phyloP scores from a whole-genome alignment of 108 stramenopile species.

The Nitzschia sp. region DNA sequence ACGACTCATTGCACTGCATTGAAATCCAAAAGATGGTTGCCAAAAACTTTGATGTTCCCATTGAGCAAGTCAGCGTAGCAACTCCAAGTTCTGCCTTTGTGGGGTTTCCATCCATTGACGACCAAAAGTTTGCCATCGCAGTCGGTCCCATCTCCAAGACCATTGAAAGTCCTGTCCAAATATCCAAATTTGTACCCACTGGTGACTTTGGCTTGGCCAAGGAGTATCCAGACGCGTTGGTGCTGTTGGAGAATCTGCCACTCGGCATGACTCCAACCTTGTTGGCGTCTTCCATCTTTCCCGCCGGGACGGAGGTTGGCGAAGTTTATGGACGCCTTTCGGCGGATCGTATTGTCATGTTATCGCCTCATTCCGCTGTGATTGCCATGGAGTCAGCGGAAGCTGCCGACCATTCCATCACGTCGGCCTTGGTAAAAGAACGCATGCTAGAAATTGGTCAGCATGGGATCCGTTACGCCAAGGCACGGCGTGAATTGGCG shows the following conservation, averaged over 20 bases:
- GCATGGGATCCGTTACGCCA: constrained; percentile 60
- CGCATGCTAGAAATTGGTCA: constrained; percentile 53
- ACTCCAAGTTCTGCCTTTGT: constrained; percentile 76
- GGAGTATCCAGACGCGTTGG: constrained; percentile 41
- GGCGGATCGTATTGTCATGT: constrained; percentile 54
- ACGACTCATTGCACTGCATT: constrained; percentile 63
- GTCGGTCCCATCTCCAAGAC: constrained; percentile 32
- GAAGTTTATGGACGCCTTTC: constrained; percentile 58
- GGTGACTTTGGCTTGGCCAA: constrained; percentile 46
- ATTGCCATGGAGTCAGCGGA: constrained; percentile 65
- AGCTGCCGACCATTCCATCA: constrained; percentile 58
- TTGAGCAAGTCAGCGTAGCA: constrained; percentile 64
- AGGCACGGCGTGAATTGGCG: constrained; percentile 72
- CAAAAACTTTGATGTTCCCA: constrained; percentile 53
- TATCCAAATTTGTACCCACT: constrained; percentile 36
- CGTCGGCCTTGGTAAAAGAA: constrained; percentile 51
- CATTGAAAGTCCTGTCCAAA: constrained; percentile 25
- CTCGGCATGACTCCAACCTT: constrained; percentile 39
- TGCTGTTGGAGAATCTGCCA: constrained; percentile 67
- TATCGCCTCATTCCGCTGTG: constrained; percentile 61
- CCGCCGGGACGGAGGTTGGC: constrained; percentile 55
- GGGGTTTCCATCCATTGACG: constrained; percentile 56
- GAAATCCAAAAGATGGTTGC: constrained; percentile 64
- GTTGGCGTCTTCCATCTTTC: constrained; percentile 57
- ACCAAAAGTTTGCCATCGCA: constrained; percentile 41